Percentiles rank a stretch among this genome's conserved stretches.
Evolutionary conservation across 148 eudicot species (phyloP).

Genomic region (Euryodendron excelsum): DNA sequence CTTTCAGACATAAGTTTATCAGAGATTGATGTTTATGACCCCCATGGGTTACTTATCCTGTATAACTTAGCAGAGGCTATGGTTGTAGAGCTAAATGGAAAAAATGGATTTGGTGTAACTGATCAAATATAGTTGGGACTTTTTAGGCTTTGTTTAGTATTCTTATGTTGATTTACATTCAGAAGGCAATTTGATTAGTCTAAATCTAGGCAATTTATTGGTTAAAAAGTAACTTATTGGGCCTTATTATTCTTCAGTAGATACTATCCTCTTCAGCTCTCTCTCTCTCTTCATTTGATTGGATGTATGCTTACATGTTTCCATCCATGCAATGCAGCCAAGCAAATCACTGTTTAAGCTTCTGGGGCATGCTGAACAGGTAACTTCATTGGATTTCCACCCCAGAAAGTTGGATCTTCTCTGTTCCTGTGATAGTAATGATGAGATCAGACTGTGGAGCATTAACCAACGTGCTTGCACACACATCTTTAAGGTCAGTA

Average conservation of each 20-base stretch:
- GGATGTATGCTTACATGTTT: neutral
- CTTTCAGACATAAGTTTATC: neutral
- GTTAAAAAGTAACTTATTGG: neutral
- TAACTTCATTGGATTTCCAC: conserved; percentile 56
- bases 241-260: neutral
- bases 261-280: neutral
- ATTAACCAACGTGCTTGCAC: conserved; percentile 24
- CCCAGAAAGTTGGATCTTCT: conserved; percentile 42
- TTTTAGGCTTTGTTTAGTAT: neutral
- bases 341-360: conserved; percentile 18
- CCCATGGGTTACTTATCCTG: neutral
- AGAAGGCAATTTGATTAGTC: neutral
- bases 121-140: neutral
- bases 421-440: conserved; percentile 49
- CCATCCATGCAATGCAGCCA: conserved; percentile 24
- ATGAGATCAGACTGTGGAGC: conserved; percentile 44
- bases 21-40: neutral
- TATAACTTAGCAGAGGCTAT: neutral
- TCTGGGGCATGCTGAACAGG: conserved; percentile 41
- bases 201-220: neutral
- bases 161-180: neutral
- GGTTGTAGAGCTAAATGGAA: neutral
- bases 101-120: neutral
- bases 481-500: conserved; percentile 37
- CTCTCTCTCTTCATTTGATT: neutral